Conservation (phyloP, 2,329 filamentous ascomycete genomes). For the Pyrenophora graminea region DNA sequence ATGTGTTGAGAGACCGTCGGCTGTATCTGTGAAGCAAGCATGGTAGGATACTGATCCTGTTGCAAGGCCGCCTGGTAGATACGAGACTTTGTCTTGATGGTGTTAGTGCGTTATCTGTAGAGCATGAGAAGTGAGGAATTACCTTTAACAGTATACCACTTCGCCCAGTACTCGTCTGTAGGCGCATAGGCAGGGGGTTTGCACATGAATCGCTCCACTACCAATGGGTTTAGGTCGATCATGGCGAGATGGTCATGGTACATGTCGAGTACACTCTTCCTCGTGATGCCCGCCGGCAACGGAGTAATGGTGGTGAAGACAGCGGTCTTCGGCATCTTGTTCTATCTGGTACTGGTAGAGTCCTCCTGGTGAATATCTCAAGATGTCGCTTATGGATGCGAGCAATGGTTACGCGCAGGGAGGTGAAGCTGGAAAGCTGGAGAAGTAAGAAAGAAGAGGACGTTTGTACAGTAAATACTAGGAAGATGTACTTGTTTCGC, state of each 20-base stretch:
- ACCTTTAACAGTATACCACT: slow-evolving; percentile 68
- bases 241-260: slow-evolving; percentile 80
- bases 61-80: slow-evolving; percentile 69
- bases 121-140: background rate
- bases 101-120: slow-evolving; percentile 3
- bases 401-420: slow-evolving; percentile 12
- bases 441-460: slow-evolving; percentile 11
- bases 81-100: slow-evolving; percentile 68
- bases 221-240: slow-evolving; percentile 85
- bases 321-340: slow-evolving; percentile 68
- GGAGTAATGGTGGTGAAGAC: slow-evolving; percentile 80
- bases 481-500: slow-evolving; percentile 35
- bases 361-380: slow-evolving; percentile 11
- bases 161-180: slow-evolving; percentile 70
- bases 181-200: slow-evolving; percentile 68
- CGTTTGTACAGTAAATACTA: slow-evolving; percentile 24
- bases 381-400: slow-evolving; percentile 6
- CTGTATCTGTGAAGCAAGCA: slow-evolving; percentile 76
- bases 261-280: slow-evolving; percentile 72
- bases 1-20: slow-evolving; percentile 77
- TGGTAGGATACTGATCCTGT: slow-evolving; percentile 75
- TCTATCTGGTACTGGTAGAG: background rate
- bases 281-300: slow-evolving; percentile 68
- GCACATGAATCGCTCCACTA: slow-evolving; percentile 72
- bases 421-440: slow-evolving; percentile 8